Base-by-base conservation (phyloP, 805 yeast genomes). In the Lipomyces spencermartinsiae region DNA sequence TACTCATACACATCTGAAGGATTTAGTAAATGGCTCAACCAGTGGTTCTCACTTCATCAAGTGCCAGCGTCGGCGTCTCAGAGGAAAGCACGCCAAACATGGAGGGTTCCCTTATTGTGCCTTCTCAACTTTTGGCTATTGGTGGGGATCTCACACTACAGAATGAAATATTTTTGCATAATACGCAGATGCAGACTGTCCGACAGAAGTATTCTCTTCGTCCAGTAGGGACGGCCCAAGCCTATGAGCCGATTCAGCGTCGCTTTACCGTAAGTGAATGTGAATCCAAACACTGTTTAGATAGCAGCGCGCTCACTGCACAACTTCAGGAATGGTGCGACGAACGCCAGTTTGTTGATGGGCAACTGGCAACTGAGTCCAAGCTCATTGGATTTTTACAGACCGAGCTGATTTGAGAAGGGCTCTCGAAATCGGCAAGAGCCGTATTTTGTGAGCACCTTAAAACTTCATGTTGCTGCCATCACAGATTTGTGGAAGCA, bases 291-390 rank as follows among this genome's bases (percentile, higher is more conserved):
- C 16, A 53, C 56, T 19, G 56, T 29, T 53, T 7, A 29, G 56
- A 10, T 51, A 39, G 46, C 46, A 39, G 46, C 46, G n/a, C 46
- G n/a, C 46, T 39, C 46, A 16, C 46, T 39, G 46, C 16, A 39
- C 46, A 39, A 39, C 46, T 39, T 39, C 46, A 51, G 55, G n/a
- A 51, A 22, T 51, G 55, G 55, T 51, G 29, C 31, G 31, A 25
- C 31, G 31, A 12, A 51, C 55, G 55, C 33, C 55, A 51, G 55
- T 51, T 51, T 51, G 55, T 51, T 19, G 55, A 51, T 25, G 55
- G 31, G 31, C 55, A 51, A 25, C 55, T 51, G 31, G 14, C 55
- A 4, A 51, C 55, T 22, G 55, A 51, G 31, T 25, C 29, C 12
- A 51, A 51, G 55, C 55, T 51, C 16, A 25, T 51, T 19, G 55